A percentile compares a stretch with the other conserved stretches of the same genome.
Conservation (phyloP, 495 filamentous ascomycete genomes). For the Trichocladium antarcticum region DNA sequence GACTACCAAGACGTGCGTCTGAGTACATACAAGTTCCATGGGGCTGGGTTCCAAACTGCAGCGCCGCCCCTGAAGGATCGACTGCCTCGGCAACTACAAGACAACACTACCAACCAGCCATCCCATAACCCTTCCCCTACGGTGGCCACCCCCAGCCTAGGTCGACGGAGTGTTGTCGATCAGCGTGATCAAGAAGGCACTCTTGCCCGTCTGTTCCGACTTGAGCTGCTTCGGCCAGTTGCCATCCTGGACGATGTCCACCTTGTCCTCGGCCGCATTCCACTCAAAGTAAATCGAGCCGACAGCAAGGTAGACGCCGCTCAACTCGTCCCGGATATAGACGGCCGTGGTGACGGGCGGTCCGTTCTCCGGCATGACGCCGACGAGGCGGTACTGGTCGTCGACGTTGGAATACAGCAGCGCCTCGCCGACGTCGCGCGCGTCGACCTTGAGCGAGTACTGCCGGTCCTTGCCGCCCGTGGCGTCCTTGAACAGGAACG, state of each 20-base stretch:
- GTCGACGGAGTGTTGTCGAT: slow-evolving; percentile 5
- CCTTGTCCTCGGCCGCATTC: background rate
- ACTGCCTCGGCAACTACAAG: too few species aligned
- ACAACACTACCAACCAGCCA: background rate
- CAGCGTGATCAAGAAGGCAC: slow-evolving; percentile 5
- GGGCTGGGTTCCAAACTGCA: too few species aligned
- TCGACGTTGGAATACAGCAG: background rate
- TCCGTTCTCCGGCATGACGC: background rate
- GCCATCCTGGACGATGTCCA: slow-evolving; percentile 4
- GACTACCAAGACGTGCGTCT: too few species aligned
- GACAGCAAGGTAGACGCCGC: background rate
- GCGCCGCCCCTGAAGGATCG: too few species aligned
- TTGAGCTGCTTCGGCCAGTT: slow-evolving; percentile 6
- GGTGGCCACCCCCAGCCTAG: background rate
- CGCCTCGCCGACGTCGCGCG: background rate
- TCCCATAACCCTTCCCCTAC: background rate
- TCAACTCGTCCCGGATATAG: background rate
- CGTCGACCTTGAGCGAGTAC: slow-evolving; percentile 4
- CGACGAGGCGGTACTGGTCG: background rate
- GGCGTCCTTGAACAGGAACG: slow-evolving; percentile 1
- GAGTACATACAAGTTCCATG: too few species aligned
- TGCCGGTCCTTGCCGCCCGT: background rate
- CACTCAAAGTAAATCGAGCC: slow-evolving; percentile 7
- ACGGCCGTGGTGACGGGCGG: slow-evolving; percentile 6
- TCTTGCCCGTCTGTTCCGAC: background rate